Conservation (phyloP, 768 basidiomycete genomes). For the Pholiota molesta region DNA sequence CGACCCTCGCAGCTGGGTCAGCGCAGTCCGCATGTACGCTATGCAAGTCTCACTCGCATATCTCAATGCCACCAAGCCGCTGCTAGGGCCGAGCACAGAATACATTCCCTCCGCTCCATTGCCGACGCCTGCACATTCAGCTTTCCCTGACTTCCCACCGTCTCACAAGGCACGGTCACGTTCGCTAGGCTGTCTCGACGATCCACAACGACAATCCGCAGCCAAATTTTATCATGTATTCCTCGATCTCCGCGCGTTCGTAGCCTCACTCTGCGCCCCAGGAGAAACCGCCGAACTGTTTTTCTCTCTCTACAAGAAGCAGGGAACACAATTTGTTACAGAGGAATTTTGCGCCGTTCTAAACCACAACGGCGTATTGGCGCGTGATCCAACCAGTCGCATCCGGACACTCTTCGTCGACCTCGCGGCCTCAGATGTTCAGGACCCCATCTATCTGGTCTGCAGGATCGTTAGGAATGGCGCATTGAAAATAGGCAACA, state of each 20-base stretch:
- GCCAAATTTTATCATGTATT: slow-evolving; percentile 88
- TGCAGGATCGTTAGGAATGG: slow-evolving; percentile 92
- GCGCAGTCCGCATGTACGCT: slow-evolving; percentile 88
- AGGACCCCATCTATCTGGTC: slow-evolving; percentile 86
- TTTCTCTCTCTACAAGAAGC: slow-evolving; percentile 90
- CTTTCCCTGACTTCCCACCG: slow-evolving; percentile 61
- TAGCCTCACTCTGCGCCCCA: slow-evolving; percentile 86
- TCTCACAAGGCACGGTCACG: slow-evolving; percentile 42
- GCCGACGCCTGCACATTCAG: slow-evolving; percentile 69
- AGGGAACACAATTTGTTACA: slow-evolving; percentile 83
- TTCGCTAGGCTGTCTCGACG: slow-evolving; percentile 36
- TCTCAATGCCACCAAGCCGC: slow-evolving; percentile 53
- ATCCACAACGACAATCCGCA: slow-evolving; percentile 40
- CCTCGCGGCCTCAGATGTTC: slow-evolving; percentile 82
- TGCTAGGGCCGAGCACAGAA: slow-evolving; percentile 49
- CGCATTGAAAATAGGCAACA: slow-evolving; percentile 72
- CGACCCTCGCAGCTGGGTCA: slow-evolving; percentile 84
- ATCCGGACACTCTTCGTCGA: slow-evolving; percentile 91
- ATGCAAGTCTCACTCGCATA: slow-evolving; percentile 87
- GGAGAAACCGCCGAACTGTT: slow-evolving; percentile 93
- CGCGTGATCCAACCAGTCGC: slow-evolving; percentile 74
- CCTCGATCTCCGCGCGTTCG: slow-evolving; percentile 89
- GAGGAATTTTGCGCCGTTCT: slow-evolving; percentile 91
- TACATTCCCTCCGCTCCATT: slow-evolving; percentile 47
- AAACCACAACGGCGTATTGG: slow-evolving; percentile 88